Evolutionary conservation across 2,329 filamentous ascomycete species (phyloP).

Genomic region (Apiospora arundinis): DNA sequence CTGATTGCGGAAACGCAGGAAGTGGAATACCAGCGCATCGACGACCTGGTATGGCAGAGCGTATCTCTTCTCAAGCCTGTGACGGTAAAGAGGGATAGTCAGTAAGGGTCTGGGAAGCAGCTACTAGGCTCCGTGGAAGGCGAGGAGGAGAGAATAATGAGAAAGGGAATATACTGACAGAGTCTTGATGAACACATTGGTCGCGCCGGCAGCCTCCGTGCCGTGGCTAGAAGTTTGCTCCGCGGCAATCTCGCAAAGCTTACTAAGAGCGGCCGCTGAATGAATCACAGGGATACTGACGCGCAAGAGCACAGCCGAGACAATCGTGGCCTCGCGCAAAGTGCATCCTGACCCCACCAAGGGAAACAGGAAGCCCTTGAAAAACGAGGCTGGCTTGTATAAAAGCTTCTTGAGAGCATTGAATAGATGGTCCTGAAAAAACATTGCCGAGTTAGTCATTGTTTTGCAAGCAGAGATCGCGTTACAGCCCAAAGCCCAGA

Average conservation of each 20-base stretch:
- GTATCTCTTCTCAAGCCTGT: constrained; percentile 86
- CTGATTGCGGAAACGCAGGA: constrained; percentile 82
- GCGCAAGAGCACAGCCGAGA: constrained; percentile 83
- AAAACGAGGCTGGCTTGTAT: constrained; percentile 95
- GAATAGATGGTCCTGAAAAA: constrained; percentile 75
- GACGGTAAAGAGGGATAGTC: not conserved
- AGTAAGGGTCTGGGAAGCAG: not conserved
- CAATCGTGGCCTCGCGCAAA: constrained; percentile 87
- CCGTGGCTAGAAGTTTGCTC: constrained; percentile 79
- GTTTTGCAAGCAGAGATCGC: not conserved
- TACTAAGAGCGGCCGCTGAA: constrained; percentile 88
- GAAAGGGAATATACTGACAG: constrained; percentile 49
- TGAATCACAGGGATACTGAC: constrained; percentile 91
- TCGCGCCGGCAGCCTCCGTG: constrained; percentile 86
- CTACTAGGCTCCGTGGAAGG: not conserved
- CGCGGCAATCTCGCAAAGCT: constrained; percentile 91
- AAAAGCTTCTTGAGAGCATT: constrained; percentile 90
- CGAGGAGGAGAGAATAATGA: no score
- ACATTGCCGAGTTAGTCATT: not conserved
- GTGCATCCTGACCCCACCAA: constrained; percentile 86
- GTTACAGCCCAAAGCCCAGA: not conserved
- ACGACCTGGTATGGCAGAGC: constrained; percentile 94
- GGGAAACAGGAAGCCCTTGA: constrained; percentile 95
- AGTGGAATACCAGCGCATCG: constrained; percentile 95
- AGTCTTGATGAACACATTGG: constrained; percentile 93